Conservation (phyloP, 2,329 filamentous ascomycete species). For the Trichothecium sympodiale region DNA sequence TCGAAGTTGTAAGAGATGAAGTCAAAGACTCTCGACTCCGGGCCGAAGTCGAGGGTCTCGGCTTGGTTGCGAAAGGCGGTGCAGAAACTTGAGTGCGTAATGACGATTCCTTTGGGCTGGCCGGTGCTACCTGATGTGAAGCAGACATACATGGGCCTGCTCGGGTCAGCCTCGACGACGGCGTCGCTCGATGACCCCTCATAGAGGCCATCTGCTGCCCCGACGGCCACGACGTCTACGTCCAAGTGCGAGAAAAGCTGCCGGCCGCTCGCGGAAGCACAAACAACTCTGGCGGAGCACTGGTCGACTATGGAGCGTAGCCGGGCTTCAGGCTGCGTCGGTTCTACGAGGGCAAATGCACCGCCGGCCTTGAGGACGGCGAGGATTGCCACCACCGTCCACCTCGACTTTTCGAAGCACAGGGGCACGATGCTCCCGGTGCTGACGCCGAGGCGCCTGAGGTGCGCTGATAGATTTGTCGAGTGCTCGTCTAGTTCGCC, state of each 20-base stretch:
- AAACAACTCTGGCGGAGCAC: neutral
- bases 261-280: neutral
- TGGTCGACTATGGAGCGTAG: neutral
- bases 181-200: too few species aligned
- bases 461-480: neutral
- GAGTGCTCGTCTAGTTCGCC: neutral
- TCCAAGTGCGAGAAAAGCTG: too few species aligned
- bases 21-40: constrained; percentile 27
- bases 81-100: constrained; percentile 7
- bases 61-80: constrained; percentile 28
- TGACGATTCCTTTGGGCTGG: constrained; percentile 5
- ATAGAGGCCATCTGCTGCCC: too few species aligned
- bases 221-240: too few species aligned
- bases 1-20: constrained; percentile 24
- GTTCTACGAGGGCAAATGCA: constrained; percentile 12
- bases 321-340: constrained; percentile 1
- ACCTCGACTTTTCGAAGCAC: constrained; percentile 10
- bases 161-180: too few species aligned
- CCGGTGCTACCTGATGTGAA: constrained; percentile 5
- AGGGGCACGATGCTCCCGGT: constrained; percentile 8
- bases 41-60: constrained; percentile 12
- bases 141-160: neutral
- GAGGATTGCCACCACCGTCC: constrained; percentile 8
- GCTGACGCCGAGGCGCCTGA: constrained; percentile 5
- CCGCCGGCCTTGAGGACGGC: constrained; percentile 12